Base-by-base conservation (phyloP, 2,329 filamentous ascomycete genomes). In the Fusarium nematophilum region DNA sequence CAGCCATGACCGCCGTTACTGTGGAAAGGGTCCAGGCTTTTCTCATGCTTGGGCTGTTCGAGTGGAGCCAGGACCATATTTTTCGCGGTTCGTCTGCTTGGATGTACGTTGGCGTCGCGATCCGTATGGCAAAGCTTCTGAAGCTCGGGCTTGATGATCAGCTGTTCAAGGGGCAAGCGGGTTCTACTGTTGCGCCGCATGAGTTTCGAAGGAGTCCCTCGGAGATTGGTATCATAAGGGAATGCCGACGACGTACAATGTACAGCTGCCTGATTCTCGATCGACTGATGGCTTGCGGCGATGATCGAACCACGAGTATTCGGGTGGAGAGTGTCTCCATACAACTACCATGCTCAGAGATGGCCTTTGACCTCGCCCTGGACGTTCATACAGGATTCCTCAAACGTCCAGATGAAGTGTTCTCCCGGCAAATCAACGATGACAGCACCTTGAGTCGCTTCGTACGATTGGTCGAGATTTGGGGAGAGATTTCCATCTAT, bases 211-310 rank as follows among this genome's bases (percentile, higher is more conserved):
- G 42, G 25, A 51, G 46, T 10, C 60, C 65, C 9, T 50, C 57
- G 3, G 72, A 74, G 13, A 29, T 58, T 21, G 53, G 74, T 71
- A 83, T 89, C 17, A 77, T 83, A 29, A 85, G 85, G 53, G 90
- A 92, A 71, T 83, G 88, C 10, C 79, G 82, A 56, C 80, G 90
- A 21, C 83, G 90, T 6, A 91, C 89, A 1, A 90, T 91, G 78
- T 92, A 89, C 78, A 90, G 89, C 64, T 91, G 89, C 67, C 87
- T 90, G 54, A 86, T 91, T 45, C 79, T 92, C 64, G 90, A 92
- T 70, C 84, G 88, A 3, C 85, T 91, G 72, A 76, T 91, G 18
- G 84, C 87, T 29, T 87, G 84, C 64, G 88, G 88, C 15, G 85
- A 84, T 58, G 82, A 86, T 46, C 80, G 88, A 17, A 80, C 84